A percentile compares a stretch with the other conserved stretches of the same genome.
Conservation (phyloP, 2,329 filamentous ascomycete genomes). For the Fusarium equiseti region DNA sequence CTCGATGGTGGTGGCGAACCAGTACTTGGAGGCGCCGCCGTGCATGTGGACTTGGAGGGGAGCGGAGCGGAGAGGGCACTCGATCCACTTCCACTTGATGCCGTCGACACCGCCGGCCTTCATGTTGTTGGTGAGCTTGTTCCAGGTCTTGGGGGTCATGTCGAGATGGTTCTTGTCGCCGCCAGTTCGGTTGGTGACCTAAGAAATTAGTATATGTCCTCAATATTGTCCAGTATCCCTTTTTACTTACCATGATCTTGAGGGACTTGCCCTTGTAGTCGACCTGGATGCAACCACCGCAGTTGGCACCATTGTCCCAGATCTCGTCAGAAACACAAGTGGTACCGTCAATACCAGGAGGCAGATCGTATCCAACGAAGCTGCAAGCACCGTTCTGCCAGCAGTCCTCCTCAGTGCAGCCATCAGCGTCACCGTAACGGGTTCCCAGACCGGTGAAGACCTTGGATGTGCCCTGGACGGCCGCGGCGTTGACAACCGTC, state of each 20-base stretch:
- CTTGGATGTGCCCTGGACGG: neutral
- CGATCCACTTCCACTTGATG: slow-evolving; percentile 32
- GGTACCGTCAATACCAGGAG: slow-evolving; percentile 12
- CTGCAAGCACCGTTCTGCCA: slow-evolving; percentile 26
- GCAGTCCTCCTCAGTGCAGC: slow-evolving; percentile 17
- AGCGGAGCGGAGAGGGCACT: slow-evolving; percentile 5
- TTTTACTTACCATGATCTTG: slow-evolving; percentile 16
- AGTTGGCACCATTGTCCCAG: slow-evolving; percentile 21
- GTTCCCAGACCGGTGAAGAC: slow-evolving; percentile 13
- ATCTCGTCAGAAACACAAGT: slow-evolving; percentile 24
- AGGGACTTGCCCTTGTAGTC: slow-evolving; percentile 11
- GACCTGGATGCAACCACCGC: slow-evolving; percentile 14
- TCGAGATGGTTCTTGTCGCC: slow-evolving; percentile 27
- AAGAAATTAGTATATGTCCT: neutral
- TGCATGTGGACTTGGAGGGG: slow-evolving; percentile 26
- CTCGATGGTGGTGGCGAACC: slow-evolving; percentile 26
- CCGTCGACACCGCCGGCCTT: slow-evolving; percentile 12
- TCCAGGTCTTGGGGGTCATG: slow-evolving; percentile 23
- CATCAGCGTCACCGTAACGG: slow-evolving; percentile 11
- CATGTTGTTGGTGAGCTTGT: slow-evolving; percentile 21
- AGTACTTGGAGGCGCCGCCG: slow-evolving; percentile 25
- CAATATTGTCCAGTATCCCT: no score
- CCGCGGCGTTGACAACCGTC: slow-evolving; percentile 10
- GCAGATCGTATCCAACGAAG: slow-evolving; percentile 19
- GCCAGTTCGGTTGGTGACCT: slow-evolving; percentile 25